Percentiles rank a stretch among this genome's conserved stretches.
These are phyloP conservation scores for Domatiomyces globalis DNA, from an alignment of 2,329 filamentous ascomycete species.

Conservation along the genomic window DNA sequence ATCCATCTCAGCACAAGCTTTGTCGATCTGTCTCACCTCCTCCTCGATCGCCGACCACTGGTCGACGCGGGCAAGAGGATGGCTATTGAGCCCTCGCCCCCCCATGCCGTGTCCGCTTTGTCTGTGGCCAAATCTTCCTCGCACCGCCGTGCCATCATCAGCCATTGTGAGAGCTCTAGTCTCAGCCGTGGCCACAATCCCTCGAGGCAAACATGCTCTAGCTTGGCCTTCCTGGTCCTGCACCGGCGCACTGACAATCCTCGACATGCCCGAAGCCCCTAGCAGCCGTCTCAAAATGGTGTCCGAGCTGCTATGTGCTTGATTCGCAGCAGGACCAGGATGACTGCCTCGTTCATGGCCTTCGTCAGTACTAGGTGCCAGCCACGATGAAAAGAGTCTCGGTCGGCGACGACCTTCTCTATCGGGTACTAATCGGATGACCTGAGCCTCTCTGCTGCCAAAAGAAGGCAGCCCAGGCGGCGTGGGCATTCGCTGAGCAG, in stretches of 20 bases:
- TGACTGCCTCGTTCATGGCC: neutral
- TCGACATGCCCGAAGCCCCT: slow-evolving; percentile 23
- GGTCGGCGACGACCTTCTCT: neutral
- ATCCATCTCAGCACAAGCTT: slow-evolving; percentile 8
- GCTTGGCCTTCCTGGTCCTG: neutral
- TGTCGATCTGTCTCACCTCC: slow-evolving; percentile 7
- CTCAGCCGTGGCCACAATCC: slow-evolving; percentile 11
- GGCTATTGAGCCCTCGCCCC: slow-evolving; percentile 10
- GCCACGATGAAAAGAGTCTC: neutral
- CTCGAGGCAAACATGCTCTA: slow-evolving; percentile 7
- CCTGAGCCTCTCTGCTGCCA: slow-evolving; percentile 26
- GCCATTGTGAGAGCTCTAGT: slow-evolving; percentile 23
- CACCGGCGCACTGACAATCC: slow-evolving; percentile 14
- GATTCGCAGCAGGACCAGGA: neutral
- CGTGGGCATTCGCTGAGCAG: slow-evolving; percentile 27
- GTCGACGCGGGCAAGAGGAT: slow-evolving; percentile 8
- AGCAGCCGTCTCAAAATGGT: slow-evolving; percentile 19
- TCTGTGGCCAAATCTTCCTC: slow-evolving; percentile 27
- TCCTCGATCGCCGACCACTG: slow-evolving; percentile 5
- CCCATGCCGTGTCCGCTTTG: slow-evolving; percentile 29
- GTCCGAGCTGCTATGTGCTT: slow-evolving; percentile 3
- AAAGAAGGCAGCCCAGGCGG: slow-evolving; percentile 33
- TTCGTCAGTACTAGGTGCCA: neutral
- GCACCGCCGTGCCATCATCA: slow-evolving; percentile 28
- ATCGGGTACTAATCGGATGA: slow-evolving; percentile 13